Evolutionary conservation across 108 stramenopile species (phyloP).

Genomic region (Conticribra weissflogii): DNA sequence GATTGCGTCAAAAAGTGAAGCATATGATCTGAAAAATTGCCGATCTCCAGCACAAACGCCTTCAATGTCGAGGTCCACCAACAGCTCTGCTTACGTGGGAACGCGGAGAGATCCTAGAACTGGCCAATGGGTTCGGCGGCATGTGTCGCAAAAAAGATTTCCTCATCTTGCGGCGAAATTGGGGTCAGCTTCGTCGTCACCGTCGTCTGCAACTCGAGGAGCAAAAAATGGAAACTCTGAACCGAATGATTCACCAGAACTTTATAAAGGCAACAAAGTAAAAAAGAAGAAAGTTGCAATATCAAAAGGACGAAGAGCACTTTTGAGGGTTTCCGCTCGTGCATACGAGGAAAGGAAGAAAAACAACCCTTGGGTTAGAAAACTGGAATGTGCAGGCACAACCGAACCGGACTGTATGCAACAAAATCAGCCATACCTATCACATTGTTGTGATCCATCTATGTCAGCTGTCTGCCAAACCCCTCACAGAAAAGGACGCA

Average conservation of each 20-base stretch:
- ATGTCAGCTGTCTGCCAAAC: neutral
- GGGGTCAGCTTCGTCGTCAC: slow-evolving; percentile 1
- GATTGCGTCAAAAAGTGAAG: neutral
- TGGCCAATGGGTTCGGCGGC: slow-evolving; percentile 30
- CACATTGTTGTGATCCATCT: neutral
- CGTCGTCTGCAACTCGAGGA: neutral
- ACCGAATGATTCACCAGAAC: neutral
- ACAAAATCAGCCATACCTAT: slow-evolving; percentile 1
- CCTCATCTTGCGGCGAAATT: slow-evolving; percentile 28
- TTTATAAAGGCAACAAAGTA: neutral
- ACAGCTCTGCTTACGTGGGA: slow-evolving; percentile 23
- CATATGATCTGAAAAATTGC: neutral
- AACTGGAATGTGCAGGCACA: too few relatives aligned
- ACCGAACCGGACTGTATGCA: neutral
- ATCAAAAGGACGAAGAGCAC: slow-evolving; percentile 64
- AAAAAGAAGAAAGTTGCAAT: slow-evolving; percentile 24
- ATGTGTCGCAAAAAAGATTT: slow-evolving; percentile 36
- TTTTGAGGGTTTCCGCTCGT: slow-evolving; percentile 64
- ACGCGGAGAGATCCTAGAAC: slow-evolving; percentile 20
- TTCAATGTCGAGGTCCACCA: neutral
- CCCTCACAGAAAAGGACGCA: slow-evolving; percentile 6
- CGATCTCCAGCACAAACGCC: neutral
- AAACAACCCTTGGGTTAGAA: neutral
- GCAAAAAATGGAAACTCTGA: slow-evolving; percentile 15
- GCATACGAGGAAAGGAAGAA: slow-evolving; percentile 49